Conservation (phyloP, 163 green algal genomes). For the Scenedesmus sp. region DNA sequence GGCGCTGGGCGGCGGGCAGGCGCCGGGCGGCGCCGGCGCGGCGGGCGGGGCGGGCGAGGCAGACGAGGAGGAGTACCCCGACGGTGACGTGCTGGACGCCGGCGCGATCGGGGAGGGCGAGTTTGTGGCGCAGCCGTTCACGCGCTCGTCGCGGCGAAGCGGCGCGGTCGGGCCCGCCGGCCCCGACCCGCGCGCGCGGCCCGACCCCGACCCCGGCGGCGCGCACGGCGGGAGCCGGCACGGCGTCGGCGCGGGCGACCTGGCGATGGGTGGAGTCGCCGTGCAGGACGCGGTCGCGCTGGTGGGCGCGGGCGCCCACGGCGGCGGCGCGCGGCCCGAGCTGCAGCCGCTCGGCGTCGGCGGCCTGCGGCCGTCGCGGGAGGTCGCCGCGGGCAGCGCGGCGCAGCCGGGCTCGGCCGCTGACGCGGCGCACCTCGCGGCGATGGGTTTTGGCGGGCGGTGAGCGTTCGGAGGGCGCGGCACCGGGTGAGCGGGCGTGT, state of each 20-base stretch:
- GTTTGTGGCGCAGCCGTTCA: neutral
- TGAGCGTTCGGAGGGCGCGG: too few species aligned
- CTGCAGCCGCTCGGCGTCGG: too few species aligned
- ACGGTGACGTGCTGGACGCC: neutral
- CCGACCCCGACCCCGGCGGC: constrained; percentile 10
- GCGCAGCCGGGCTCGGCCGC: too few species aligned
- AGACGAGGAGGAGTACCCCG: neutral
- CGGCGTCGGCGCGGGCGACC: constrained; percentile 5
- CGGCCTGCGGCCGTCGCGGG: too few species aligned
- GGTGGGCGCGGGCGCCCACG: too few species aligned
- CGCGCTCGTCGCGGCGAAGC: constrained; percentile 20
- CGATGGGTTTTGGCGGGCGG: too few species aligned
- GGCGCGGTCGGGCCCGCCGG: constrained; percentile 6
- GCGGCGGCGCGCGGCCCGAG: too few species aligned
- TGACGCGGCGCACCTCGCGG: too few species aligned
- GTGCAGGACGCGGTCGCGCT: too few species aligned
- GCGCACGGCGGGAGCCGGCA: neutral
- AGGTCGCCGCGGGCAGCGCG: too few species aligned
- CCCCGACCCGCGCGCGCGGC: neutral
- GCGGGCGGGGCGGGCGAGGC: neutral
- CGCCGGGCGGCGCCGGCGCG: neutral
- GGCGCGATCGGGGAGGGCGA: neutral
- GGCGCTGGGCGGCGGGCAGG: neutral
- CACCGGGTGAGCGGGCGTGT: too few species aligned
- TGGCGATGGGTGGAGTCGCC: constrained; percentile 25